These are phyloP conservation scores for Auxenochlorella pyrenoidosa DNA, from an alignment of 139 green algal genomes.

Conservation along the genomic window DNA sequence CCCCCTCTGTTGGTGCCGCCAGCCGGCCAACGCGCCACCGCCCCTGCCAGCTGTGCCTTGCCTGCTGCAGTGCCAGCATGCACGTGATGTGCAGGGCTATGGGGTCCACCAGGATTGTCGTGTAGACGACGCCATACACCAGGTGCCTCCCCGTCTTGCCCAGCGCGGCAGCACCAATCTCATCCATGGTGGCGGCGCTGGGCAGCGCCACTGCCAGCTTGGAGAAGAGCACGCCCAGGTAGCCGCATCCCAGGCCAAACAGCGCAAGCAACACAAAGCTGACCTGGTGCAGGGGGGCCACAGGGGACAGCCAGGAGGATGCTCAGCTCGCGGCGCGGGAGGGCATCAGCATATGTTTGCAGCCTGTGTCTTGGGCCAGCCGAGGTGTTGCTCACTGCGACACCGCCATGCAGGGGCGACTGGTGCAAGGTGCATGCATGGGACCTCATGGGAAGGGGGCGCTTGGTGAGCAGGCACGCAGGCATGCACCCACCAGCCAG, in stretches of 20 bases:
- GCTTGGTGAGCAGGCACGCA: neutral
- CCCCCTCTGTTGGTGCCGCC: neutral
- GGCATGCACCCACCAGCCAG: slow-evolving; percentile 35
- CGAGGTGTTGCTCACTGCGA: too few species aligned
- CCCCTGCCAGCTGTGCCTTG: neutral
- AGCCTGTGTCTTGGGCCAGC: too few species aligned
- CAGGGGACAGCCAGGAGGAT: neutral
- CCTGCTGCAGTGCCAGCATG: slow-evolving; percentile 52
- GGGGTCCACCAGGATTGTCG: slow-evolving; percentile 38
- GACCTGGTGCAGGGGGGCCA: neutral
- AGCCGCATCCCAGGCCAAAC: slow-evolving; percentile 40
- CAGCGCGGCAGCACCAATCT: slow-evolving; percentile 48
- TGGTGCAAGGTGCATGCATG: too few species aligned
- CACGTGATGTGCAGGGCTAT: slow-evolving; percentile 42
- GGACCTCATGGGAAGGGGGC: too few species aligned
- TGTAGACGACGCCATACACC: slow-evolving; percentile 49
- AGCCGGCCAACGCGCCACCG: neutral
- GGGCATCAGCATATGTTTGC: too few species aligned
- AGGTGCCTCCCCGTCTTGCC: slow-evolving; percentile 37
- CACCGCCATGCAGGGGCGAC: too few species aligned
- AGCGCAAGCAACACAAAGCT: neutral
- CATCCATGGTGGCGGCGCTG: slow-evolving; percentile 42
- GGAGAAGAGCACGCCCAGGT: slow-evolving; percentile 51
- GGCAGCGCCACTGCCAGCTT: slow-evolving; percentile 38
- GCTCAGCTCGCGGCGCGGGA: neutral